Base-by-base conservation (phyloP, 306 rosid genomes). In the Astragalus membranaceus region DNA sequence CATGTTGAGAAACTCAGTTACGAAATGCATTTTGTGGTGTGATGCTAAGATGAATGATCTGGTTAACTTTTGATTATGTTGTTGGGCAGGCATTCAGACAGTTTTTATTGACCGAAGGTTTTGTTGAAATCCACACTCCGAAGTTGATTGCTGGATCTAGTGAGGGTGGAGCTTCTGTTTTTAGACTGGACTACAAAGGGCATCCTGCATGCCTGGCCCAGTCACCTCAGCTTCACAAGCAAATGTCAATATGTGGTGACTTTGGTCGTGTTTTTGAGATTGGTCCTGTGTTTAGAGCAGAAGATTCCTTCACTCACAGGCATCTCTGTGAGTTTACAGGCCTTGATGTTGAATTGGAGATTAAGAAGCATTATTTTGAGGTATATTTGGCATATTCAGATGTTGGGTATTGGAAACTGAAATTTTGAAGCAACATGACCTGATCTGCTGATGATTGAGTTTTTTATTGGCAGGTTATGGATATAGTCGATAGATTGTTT, bases 101-200 rank as follows among this genome's bases (percentile, higher is more conserved):
- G 67, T 94, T 91, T 84, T 81, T 94, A 68, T 41, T 75, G 57
- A 64, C 79, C 2, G 90, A 58, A 71, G 63, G 48, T 9, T 82
- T 82, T 64, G 26, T 75, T 65, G 96, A 85, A 85, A 91, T 94
- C 71, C 96, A 91, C 82, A 85, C 96, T 0, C 97, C 99, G 15
- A 91, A 91, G 69, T 30, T 87, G 79, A 88, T 88, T 62, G 95
- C 88, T 56, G 97, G 99, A 32, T 84, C 97, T 13, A 94, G 99
- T 83, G 99, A 94, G 72, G 99, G 99, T 48, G 99, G 99, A 75
- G 95, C 99, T 67, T 72, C 97, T 58, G 99, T 94, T 44, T 94
- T 94, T 67, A 86, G 78, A 80, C 70, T 94, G 61, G 95, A 91
- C 78, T 94, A 94, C 86, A 87, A 85, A 76, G 99, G 97, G 33